Evolutionary conservation across 2,329 filamentous ascomycete genomes (phyloP), one percentile per base, ranked within the genome.

Genomic region (Alternaria postmessia): DNA sequence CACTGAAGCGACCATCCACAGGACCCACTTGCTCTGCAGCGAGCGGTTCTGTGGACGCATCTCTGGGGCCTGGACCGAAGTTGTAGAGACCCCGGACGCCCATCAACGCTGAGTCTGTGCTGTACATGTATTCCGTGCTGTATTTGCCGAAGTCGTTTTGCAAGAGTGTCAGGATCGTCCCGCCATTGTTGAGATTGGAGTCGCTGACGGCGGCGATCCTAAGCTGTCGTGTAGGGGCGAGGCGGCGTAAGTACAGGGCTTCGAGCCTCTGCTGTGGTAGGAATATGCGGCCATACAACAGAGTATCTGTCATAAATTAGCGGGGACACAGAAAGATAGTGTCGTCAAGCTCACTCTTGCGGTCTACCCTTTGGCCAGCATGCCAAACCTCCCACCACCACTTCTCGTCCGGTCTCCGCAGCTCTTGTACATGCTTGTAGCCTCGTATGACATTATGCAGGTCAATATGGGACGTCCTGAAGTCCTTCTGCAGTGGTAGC

Each of bases 41-140:
- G 36, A 61, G 63, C 16, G 71, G 69, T 52, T 69, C 61, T 16
- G 68, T 69, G 34, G 72, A 68, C 41, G 65, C 69, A 28, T 65
- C 62, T 55, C 82, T 79, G 8, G 87, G 86, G 65, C 94, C 91
- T 18, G 88, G 86, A 14, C 94, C 94, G 75, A 97, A 98, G 77
- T 99, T 98, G 83, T 97, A 99, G 1, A 99, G 83, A 0, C 93
- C 95, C 26, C 94, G 87, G 62, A 96, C 81, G 14, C 95, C 95
- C 67, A 99, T 84, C 9, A 99, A 83, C 0, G 93, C 92, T 30
- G 94, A 96, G 72, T 98, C 95, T 0, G 94, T 96, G 51, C 93
- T 97, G 65, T 93, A 94, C 24, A 99, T 85, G 24, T 93, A 94
- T 75, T 99, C 95, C 0, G 94, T 86, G 56, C 90, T 93, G 79